phyloP scores from a whole-genome alignment of 2,329 filamentous ascomycete species.

The Epichloe festucae region DNA sequence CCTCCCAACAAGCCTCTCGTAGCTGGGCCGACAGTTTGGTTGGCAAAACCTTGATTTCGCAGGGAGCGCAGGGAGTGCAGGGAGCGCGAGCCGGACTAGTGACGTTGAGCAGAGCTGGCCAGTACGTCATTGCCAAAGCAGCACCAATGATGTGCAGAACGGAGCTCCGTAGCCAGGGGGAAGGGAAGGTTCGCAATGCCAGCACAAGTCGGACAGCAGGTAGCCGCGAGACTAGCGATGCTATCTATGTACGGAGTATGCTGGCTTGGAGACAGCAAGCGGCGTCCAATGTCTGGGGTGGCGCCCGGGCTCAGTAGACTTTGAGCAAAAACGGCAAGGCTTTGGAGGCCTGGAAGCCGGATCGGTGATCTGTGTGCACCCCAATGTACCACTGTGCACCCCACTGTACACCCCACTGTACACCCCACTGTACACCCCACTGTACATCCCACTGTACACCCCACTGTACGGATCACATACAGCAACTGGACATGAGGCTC shows the following conservation, averaged over 20 bases:
- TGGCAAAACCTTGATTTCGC: background rate
- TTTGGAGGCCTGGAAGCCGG: background rate
- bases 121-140: constrained; percentile 19
- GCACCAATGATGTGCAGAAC: constrained; percentile 3
- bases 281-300: background rate
- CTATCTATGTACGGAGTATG: background rate
- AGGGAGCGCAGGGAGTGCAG: background rate
- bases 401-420: no score
- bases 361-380: no score
- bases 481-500: no score
- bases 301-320: background rate
- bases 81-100: constrained; percentile 9
- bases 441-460: no score
- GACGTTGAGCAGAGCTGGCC: constrained; percentile 21
- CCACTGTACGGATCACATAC: no score
- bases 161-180: constrained; percentile 5
- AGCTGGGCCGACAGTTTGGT: background rate
- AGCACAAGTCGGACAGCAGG: background rate
- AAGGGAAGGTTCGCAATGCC: background rate
- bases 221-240: background rate
- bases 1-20: background rate
- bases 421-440: no score
- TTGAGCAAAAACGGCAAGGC: background rate
- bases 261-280: background rate
- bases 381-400: no score